phyloP scores from a whole-genome alignment of 2,329 filamentous ascomycete genomes.

The Fusarium nisikadoi region DNA sequence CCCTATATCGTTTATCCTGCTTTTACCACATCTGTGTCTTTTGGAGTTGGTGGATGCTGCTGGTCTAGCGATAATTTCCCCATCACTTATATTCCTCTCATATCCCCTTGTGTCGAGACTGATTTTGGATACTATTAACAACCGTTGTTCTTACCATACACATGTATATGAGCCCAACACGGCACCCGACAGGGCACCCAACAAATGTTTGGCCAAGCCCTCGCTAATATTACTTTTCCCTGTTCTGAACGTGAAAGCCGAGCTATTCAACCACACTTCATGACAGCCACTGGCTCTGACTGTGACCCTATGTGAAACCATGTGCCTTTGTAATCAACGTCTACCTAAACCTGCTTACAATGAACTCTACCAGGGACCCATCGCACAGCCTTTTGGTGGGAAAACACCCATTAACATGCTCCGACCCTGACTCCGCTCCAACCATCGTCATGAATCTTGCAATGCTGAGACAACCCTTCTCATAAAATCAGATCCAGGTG shows the following conservation, averaged over 20 bases:
- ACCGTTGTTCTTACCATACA: not conserved
- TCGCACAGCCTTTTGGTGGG: slow-evolving; percentile 47
- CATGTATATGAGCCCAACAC: not conserved
- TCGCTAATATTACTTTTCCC: slow-evolving; percentile 8
- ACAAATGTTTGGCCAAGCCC: not conserved
- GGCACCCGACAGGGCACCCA: not conserved
- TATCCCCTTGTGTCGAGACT: slow-evolving; percentile 4
- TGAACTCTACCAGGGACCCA: slow-evolving; percentile 45
- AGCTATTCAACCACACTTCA: not conserved
- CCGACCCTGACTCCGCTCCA: slow-evolving; percentile 47
- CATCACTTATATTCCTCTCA: slow-evolving; percentile 15
- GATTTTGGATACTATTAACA: slow-evolving; percentile 11
- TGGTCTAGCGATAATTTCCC: slow-evolving; percentile 31
- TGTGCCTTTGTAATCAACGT: slow-evolving; percentile 43
- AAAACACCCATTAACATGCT: slow-evolving; percentile 49
- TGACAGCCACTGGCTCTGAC: not conserved
- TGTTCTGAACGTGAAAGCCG: not conserved
- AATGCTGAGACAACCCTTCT: slow-evolving; percentile 35
- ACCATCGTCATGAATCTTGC: slow-evolving; percentile 45
- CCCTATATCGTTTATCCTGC: slow-evolving; percentile 30
- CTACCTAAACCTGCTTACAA: slow-evolving; percentile 47
- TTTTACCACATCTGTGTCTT: slow-evolving; percentile 8
- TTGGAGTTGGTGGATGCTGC: slow-evolving; percentile 29
- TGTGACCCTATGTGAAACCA: slow-evolving; percentile 18
- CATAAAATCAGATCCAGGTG: slow-evolving; percentile 22